Percentiles rank a stretch among this genome's conserved stretches.
Conservation (phyloP, 768 basidiomycete species). For the Rhizopogon roseolus region DNA sequence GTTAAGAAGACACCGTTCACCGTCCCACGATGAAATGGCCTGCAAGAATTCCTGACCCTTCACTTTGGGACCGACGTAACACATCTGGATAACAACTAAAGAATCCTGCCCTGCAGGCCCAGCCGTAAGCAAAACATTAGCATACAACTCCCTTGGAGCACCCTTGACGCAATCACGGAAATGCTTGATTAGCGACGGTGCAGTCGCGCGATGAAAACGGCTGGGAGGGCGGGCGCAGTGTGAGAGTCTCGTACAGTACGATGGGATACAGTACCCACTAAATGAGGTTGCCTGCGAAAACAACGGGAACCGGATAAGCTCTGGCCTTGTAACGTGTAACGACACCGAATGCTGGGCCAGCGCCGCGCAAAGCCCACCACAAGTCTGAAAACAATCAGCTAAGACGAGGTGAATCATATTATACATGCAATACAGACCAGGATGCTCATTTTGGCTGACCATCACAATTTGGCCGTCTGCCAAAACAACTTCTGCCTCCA, state of each 20-base stretch:
- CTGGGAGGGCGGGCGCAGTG: conserved; percentile 36
- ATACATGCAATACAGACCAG: conserved; percentile 42
- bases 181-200: conserved; percentile 84
- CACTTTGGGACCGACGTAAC: conserved; percentile 75
- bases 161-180: conserved; percentile 92
- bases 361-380: conserved; percentile 86
- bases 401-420: background rate
- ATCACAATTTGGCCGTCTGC: conserved; percentile 85
- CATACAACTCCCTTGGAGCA: conserved; percentile 83
- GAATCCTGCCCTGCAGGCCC: conserved; percentile 82
- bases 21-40: conserved; percentile 86
- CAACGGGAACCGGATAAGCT: conserved; percentile 85
- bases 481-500: conserved; percentile 89
- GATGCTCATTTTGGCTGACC: conserved; percentile 65
- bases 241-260: background rate
- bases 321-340: conserved; percentile 87
- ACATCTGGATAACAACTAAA: conserved; percentile 88
- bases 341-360: conserved; percentile 78
- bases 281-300: conserved; percentile 89
- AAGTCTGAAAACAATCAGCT: conserved; percentile 46
- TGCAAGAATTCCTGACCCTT: conserved; percentile 75
- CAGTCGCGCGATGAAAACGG: conserved; percentile 83
- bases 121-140: conserved; percentile 86
- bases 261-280: conserved; percentile 52
- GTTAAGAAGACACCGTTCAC: conserved; percentile 79